A percentile compares a stretch with the other conserved stretches of the same genome.
Conservation (phyloP, 306 rosid genomes). For the Inga leiocalycina region DNA sequence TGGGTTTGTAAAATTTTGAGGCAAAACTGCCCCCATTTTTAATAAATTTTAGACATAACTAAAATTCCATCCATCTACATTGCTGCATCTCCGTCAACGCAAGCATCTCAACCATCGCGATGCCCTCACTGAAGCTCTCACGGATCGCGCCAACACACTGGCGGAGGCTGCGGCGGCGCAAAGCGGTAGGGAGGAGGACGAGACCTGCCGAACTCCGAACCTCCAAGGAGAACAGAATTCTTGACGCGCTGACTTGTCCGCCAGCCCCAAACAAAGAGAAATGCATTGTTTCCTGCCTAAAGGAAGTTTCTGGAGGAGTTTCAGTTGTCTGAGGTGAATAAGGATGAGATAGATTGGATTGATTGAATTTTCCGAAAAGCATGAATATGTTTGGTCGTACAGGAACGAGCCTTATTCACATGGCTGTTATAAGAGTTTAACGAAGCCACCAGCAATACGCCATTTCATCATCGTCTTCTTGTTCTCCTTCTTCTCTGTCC, state of each 20-base stretch:
- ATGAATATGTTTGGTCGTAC: not conserved
- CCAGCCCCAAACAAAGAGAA: slow-evolving; percentile 17
- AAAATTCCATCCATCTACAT: too few species aligned
- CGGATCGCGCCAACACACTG: not conserved
- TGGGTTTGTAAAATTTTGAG: too few species aligned
- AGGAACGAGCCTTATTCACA: not conserved
- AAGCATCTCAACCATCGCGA: too few species aligned
- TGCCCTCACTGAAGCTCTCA: too few species aligned
- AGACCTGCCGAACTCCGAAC: slow-evolving; percentile 9
- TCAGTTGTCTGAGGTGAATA: slow-evolving; percentile 15
- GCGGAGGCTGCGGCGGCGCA: not conserved
- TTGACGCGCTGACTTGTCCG: slow-evolving; percentile 14
- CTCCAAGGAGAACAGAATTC: slow-evolving; percentile 26
- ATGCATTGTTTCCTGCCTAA: not conserved
- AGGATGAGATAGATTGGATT: slow-evolving; percentile 23
- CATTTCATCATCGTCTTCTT: not conserved
- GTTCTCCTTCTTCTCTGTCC: not conserved
- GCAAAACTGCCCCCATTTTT: too few species aligned
- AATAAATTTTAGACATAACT: too few species aligned
- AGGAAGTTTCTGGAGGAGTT: slow-evolving; percentile 17
- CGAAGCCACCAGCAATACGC: not conserved
- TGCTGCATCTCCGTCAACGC: too few species aligned
- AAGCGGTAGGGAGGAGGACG: not conserved
- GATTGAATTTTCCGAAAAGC: slow-evolving; percentile 13
- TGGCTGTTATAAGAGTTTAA: not conserved